Evolutionary conservation across 352 stramenopile species (phyloP).

Genomic region (Phytophthora cactorum): DNA sequence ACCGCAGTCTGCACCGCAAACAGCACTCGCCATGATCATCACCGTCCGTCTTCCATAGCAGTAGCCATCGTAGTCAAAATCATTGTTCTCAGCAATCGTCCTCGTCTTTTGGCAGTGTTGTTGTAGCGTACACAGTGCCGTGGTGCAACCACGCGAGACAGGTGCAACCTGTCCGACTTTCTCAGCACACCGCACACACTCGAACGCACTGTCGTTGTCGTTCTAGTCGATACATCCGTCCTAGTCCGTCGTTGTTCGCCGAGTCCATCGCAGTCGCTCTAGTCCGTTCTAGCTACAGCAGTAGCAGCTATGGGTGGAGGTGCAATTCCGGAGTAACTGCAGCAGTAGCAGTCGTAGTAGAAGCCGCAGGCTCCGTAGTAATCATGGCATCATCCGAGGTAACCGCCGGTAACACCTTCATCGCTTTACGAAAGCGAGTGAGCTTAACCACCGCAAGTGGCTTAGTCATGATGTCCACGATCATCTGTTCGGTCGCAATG

Average conservation of each 20-base stretch:
- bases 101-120: no score
- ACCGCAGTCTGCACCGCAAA: no score
- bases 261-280: background rate
- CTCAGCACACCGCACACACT: no score
- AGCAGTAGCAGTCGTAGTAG: background rate
- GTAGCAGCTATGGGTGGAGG: background rate
- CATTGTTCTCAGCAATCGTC: no score
- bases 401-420: conserved; percentile 4
- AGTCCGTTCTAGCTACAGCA: background rate
- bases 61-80: no score
- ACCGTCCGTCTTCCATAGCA: no score
- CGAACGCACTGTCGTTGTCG: no score
- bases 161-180: no score
- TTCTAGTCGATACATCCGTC: no score
- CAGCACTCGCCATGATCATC: no score
- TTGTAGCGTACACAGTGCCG: no score
- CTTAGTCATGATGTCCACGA: conserved; percentile 4
- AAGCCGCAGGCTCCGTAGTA: background rate
- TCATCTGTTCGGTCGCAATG: background rate
- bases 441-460: background rate
- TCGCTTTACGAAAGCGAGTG: background rate
- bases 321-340: background rate
- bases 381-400: background rate
- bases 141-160: no score
- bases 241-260: background rate